These are phyloP conservation scores for Boletus patriciae DNA, from an alignment of 768 basidiomycete species.

Conservation along the genomic window DNA sequence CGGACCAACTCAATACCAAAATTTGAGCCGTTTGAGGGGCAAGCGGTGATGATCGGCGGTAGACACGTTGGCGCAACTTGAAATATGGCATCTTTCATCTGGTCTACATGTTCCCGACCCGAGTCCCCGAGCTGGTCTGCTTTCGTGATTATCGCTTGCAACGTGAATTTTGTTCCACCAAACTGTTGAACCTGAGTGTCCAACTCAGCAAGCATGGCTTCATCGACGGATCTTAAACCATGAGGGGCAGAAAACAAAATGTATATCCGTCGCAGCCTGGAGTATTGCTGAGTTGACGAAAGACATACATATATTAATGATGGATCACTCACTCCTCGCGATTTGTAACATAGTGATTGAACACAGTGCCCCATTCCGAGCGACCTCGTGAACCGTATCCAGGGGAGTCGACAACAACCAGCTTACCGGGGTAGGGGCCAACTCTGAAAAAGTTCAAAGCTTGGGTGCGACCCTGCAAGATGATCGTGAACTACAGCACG, in stretches of 20 bases:
- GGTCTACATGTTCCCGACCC: slow-evolving; percentile 37
- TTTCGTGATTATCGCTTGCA: slow-evolving; percentile 76
- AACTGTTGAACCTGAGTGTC: slow-evolving; percentile 30
- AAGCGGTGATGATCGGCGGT: slow-evolving; percentile 58
- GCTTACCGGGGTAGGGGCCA: slow-evolving; percentile 51
- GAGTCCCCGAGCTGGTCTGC: slow-evolving; percentile 49
- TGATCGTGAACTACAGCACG: not conserved
- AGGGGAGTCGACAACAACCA: slow-evolving; percentile 76
- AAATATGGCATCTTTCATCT: slow-evolving; percentile 53
- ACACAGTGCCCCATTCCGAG: slow-evolving; percentile 71
- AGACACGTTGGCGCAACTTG: slow-evolving; percentile 58
- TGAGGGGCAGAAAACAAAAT: slow-evolving; percentile 71
- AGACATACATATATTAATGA: not conserved
- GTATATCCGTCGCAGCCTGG: slow-evolving; percentile 68
- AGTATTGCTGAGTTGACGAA: not conserved
- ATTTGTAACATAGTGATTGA: slow-evolving; percentile 60
- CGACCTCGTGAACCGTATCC: slow-evolving; percentile 77
- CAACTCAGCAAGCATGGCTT: slow-evolving; percentile 60
- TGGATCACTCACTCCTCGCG: slow-evolving; percentile 55
- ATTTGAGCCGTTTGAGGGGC: slow-evolving; percentile 46
- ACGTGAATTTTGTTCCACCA: slow-evolving; percentile 47
- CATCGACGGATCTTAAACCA: slow-evolving; percentile 55
- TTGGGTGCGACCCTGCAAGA: slow-evolving; percentile 64
- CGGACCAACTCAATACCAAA: slow-evolving; percentile 61
- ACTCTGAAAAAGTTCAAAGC: slow-evolving; percentile 71